Percentiles rank a stretch among this genome's conserved stretches.
These are phyloP conservation scores for Pseudonitzschia pungens DNA, from an alignment of 108 stramenopile species.

Conservation along the genomic window DNA sequence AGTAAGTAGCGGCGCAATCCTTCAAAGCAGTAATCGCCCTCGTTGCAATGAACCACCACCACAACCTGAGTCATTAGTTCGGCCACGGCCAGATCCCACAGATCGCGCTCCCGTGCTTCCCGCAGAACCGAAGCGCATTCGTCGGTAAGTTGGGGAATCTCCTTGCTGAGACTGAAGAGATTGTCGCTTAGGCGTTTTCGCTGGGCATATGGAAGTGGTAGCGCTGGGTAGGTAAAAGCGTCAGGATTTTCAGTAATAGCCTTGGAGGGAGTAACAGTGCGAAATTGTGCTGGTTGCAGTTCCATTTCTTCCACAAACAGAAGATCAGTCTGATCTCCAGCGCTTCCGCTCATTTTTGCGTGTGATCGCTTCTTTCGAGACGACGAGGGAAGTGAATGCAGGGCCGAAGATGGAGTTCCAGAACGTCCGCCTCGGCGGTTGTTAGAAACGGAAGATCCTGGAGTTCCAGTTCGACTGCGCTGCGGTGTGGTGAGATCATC, in stretches of 20 bases:
- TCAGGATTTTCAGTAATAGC: slow-evolving; percentile 27
- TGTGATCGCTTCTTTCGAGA: slow-evolving; percentile 27
- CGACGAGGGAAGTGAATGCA: not conserved
- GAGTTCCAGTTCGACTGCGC: slow-evolving; percentile 8
- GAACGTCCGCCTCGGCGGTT: not conserved
- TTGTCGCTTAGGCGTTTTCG: slow-evolving; percentile 77
- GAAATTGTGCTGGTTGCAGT: slow-evolving; percentile 66
- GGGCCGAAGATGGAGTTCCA: too few relatives aligned
- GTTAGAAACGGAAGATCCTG: not conserved
- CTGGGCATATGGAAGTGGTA: slow-evolving; percentile 76
- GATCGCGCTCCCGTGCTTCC: slow-evolving; percentile 68
- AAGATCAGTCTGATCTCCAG: slow-evolving; percentile 9
- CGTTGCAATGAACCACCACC: slow-evolving; percentile 60
- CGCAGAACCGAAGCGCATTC: slow-evolving; percentile 72
- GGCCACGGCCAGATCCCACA: slow-evolving; percentile 83
- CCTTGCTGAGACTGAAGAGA: slow-evolving; percentile 67
- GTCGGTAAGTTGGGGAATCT: slow-evolving; percentile 63
- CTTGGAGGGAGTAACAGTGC: slow-evolving; percentile 44
- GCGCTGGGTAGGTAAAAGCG: slow-evolving; percentile 57
- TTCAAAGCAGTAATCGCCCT: slow-evolving; percentile 66
- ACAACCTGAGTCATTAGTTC: slow-evolving; percentile 84
- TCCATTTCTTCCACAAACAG: slow-evolving; percentile 55
- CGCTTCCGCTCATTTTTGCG: slow-evolving; percentile 24
- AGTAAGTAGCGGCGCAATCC: slow-evolving; percentile 70
- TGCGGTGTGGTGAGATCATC: slow-evolving; percentile 16